Percentiles rank a stretch among this genome's conserved stretches.
phyloP scores from a whole-genome alignment of 257 asterid genomes.

The Eucommia ulmoides region DNA sequence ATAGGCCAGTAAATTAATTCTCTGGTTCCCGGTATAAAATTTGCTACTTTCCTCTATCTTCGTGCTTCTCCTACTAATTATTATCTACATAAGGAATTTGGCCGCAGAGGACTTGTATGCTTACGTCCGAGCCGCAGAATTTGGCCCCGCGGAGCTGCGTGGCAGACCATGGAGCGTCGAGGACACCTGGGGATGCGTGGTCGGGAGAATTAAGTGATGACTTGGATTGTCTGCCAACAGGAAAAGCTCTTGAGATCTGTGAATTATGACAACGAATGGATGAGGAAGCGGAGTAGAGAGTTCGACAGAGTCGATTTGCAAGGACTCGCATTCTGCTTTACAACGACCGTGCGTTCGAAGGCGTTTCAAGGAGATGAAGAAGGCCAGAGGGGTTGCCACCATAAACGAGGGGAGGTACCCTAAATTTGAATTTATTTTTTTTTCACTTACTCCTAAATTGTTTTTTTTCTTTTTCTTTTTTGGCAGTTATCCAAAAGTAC shows the following conservation, averaged over 20 bases:
- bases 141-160: conserved; percentile 72
- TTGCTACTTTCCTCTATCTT: background rate
- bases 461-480: too few relatives aligned
- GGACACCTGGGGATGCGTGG: conserved; percentile 11
- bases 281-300: conserved; percentile 19
- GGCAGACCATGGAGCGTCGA: conserved; percentile 57
- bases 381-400: too few relatives aligned
- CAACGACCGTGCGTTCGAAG: too few relatives aligned
- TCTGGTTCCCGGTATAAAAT: background rate
- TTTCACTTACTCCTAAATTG: background rate
- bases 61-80: background rate
- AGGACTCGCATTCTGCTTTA: conserved; percentile 32
- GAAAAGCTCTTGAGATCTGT: conserved; percentile 7
- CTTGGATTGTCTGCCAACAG: conserved; percentile 13
- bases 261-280: conserved; percentile 1
- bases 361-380: too few relatives aligned
- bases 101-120: conserved; percentile 1
- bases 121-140: conserved; percentile 79
- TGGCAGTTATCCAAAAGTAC: background rate
- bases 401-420: too few relatives aligned
- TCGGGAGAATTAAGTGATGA: conserved; percentile 11
- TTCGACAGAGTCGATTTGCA: conserved; percentile 21
- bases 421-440: too few relatives aligned
- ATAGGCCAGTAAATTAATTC: background rate
- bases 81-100: background rate